Base-by-base conservation (phyloP, 129 eudicot genomes). In the Lactuca saligna region DNA sequence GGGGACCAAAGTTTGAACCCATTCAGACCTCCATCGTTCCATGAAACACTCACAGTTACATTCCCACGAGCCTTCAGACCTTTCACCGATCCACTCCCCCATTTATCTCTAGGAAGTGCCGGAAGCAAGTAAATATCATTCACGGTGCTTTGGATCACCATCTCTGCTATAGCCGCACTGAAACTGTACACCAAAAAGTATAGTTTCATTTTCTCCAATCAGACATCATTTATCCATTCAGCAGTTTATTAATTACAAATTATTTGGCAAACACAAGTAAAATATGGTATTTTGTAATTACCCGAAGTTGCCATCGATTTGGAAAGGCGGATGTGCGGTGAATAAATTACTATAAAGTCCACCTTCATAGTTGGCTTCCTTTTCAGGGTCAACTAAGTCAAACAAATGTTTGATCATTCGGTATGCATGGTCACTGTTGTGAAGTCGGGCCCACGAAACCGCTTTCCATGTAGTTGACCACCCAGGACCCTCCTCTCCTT, bases 401-500 rank as follows among this genome's bases (percentile, higher is more conserved):
- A 88, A 82, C 75, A 88, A 50, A 79, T 85, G 91, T 58, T 75
- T 88, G 41, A 85, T 57, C 95, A 88, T 84, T 38, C 57, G 70
- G 58, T 88, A 88, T 57, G 95, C 91, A 41, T 78, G 77, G 61
- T 85, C 86, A 48, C 84, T 88, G 72, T 80, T 76, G 48, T 58
- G 84, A 44, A 88, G 80, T 8, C 90, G 82, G 4, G 91, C 88
- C 91, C 95, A 82, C 42, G 84, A 57, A 8, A 86, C 79, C 10
- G 86, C 77, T 73, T 88, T 88, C 91, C 91, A 88, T 10, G 82
- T 79, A 48, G 95, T 88, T 12, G 95, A 88, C 95, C 91, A 85
- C 56, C 95, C 95, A 0, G 91, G 95, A 32, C 95, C 95, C 48
- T 78, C 95, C 71, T 48, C 91, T 74, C 87, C 95, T 78, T 65